Percentiles rank a stretch among this genome's conserved stretches.
phyloP scores from a whole-genome alignment of 1,284 basidiomycete species.

The Stereum hirsutum region DNA sequence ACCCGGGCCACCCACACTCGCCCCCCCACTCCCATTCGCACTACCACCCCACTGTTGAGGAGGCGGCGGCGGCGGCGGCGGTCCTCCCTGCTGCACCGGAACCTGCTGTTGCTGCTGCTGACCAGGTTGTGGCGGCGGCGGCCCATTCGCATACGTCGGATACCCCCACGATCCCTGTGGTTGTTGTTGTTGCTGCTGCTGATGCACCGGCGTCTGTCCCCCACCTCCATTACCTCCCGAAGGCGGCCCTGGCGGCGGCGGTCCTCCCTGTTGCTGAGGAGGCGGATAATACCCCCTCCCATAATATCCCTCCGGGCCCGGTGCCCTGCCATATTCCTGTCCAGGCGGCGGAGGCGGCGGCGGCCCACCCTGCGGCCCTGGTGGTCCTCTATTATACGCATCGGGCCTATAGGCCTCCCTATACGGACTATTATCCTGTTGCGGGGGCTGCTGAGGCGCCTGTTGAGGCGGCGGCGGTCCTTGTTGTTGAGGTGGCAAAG shows the following conservation, averaged over 20 bases:
- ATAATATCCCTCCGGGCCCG: too few species aligned
- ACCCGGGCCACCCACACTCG: slow-evolving; percentile 21
- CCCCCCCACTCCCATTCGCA: slow-evolving; percentile 6
- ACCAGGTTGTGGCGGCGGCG: background rate
- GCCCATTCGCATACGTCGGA: background rate
- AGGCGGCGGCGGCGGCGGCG: slow-evolving; percentile 7
- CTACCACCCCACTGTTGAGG: slow-evolving; percentile 10
- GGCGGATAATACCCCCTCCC: too few species aligned
- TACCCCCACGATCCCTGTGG: too few species aligned
- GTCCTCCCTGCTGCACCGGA: slow-evolving; percentile 1
- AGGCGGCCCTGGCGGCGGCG: slow-evolving; percentile 6
- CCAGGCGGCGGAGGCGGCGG: too few species aligned
- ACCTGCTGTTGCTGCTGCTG: slow-evolving; percentile 9
- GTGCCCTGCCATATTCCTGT: too few species aligned
- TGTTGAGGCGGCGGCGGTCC: slow-evolving; percentile 1
- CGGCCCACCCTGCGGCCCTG: too few species aligned
- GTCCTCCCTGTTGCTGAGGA: background rate
- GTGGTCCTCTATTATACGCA: too few species aligned
- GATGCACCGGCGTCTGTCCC: too few species aligned
- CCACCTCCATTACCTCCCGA: slow-evolving; percentile 4
- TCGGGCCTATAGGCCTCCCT: too few species aligned
- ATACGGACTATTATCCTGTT: too few species aligned
- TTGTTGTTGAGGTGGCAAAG: too few species aligned
- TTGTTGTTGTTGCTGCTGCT: too few species aligned
- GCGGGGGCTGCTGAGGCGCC: slow-evolving; percentile 9